Base-by-base conservation (phyloP, 1,284 basidiomycete genomes). In the Nidula niveotomentosa region DNA sequence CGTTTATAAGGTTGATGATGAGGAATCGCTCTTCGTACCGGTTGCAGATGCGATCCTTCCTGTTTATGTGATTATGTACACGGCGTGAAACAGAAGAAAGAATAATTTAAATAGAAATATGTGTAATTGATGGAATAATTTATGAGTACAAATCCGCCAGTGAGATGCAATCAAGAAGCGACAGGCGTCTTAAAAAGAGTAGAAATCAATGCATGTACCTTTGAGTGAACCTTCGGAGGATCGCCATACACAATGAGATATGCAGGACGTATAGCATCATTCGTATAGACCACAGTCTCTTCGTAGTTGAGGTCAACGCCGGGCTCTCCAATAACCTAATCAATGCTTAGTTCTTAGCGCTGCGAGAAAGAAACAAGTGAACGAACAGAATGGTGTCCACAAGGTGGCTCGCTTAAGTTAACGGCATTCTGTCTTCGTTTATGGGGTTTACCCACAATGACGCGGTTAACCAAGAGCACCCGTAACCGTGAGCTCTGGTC, bases 251-350 rank as follows among this genome's bases (percentile, higher is more conserved):
- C 75, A 17, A 85, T 66, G 48, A 85, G 67, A 64, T 78, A 85
- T 0, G 83, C 83, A 34, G 83, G 83, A 15, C 82, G 76, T 56
- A 84, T 77, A 33, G 83, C 82, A 56, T 83, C 81, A 58, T 84
- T 82, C 48, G 72, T 62, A 58, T 85, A 85, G 8, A 84, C 82
- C 9, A 85, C 81, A 1, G 80, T 84, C 64, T 85, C 84, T 66
- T 80, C 79, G 56, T 83, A 84, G 62, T 85, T 85, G 43, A 85
- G 66, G 58, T 81, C 78, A 48, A 66, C 70, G 6, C 83, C 84
- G 18, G 83, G 83, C 57, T 80, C 72, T 3, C 83, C 83, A 30
- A 76, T 60, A 10, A 77, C 72, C 77, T 78, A 46, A 12, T 12
- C 37, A 6, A 18, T 9, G n/a, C 12, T 51, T 43, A 12, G 50